Percentiles rank a stretch among this genome's conserved stretches.
Evolutionary conservation across 495 filamentous ascomycete genomes (phyloP).

Genomic region (Trichoderma asperelloides): DNA sequence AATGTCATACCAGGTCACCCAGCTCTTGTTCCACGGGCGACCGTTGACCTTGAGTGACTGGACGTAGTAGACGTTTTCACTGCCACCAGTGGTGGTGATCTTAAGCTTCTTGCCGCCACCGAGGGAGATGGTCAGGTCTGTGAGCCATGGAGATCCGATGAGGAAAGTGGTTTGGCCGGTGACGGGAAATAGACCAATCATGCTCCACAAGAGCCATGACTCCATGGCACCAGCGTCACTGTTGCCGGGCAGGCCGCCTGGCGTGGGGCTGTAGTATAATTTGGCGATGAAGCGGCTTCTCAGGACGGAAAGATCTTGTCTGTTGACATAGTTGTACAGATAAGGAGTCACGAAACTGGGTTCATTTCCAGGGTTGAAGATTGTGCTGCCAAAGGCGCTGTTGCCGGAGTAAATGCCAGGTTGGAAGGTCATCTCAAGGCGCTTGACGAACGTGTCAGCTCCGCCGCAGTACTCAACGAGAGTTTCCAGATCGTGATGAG

Average conservation of each 20-base stretch:
- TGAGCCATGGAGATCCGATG: conserved; percentile 54
- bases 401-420: conserved; percentile 44
- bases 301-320: conserved; percentile 50
- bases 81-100: conserved; percentile 44
- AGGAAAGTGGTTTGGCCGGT: conserved; percentile 58
- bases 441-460: conserved; percentile 42
- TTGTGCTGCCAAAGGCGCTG: conserved; percentile 40
- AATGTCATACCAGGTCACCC: conserved; percentile 55
- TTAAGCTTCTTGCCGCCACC: conserved; percentile 44
- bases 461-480: conserved; percentile 54
- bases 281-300: conserved; percentile 44
- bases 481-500: conserved; percentile 56
- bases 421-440: conserved; percentile 55
- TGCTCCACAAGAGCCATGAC: conserved; percentile 59
- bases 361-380: conserved; percentile 64
- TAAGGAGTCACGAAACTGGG: conserved; percentile 62
- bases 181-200: conserved; percentile 62
- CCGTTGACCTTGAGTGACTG: conserved; percentile 45
- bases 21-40: conserved; percentile 43
- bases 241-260: conserved; percentile 54
- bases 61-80: conserved; percentile 43
- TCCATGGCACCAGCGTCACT: conserved; percentile 65
- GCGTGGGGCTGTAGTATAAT: conserved; percentile 43
- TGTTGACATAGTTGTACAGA: conserved; percentile 58
- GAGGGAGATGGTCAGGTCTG: conserved; percentile 47